phyloP scores from a whole-genome alignment of 495 filamentous ascomycete genomes.

The Penicillium daleae region DNA sequence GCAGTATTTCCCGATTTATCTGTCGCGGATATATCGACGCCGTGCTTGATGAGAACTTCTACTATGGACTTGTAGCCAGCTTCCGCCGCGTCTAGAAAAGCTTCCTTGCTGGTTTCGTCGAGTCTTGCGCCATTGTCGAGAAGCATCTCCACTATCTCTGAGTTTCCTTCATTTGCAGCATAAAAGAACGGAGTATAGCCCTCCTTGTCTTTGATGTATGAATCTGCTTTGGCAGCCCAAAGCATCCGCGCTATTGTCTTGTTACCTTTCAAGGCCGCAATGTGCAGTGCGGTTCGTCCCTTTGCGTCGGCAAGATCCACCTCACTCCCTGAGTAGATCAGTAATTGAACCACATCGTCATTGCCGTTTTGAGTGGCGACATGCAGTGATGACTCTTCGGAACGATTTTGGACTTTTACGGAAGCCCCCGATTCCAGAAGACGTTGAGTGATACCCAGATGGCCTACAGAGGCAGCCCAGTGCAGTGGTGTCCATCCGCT shows the following conservation, averaged over 20 bases:
- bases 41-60: conserved; percentile 7
- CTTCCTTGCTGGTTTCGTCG: conserved; percentile 2
- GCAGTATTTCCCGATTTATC: conserved; percentile 2
- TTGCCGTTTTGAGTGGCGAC: conserved; percentile 9
- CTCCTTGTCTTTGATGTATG: too few relatives aligned
- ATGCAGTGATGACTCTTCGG: conserved; percentile 1
- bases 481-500: conserved; percentile 5
- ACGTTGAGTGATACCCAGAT: conserved; percentile 2
- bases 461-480: conserved; percentile 5
- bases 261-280: conserved; percentile 1
- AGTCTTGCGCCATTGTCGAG: neutral
- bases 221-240: too few relatives aligned
- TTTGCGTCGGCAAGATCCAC: conserved; percentile 4
- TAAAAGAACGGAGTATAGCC: too few relatives aligned
- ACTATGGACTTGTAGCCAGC: neutral
- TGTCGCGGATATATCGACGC: conserved; percentile 1
- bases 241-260: too few relatives aligned
- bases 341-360: conserved; percentile 4
- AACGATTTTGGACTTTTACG: conserved; percentile 2
- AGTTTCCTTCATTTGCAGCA: too few relatives aligned
- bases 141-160: neutral
- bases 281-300: neutral
- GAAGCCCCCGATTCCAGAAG: neutral
- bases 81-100: conserved; percentile 9
- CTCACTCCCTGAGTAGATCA: conserved; percentile 4